Base-by-base conservation (phyloP, 148 eudicot genomes). In the Cornus kousa region DNA sequence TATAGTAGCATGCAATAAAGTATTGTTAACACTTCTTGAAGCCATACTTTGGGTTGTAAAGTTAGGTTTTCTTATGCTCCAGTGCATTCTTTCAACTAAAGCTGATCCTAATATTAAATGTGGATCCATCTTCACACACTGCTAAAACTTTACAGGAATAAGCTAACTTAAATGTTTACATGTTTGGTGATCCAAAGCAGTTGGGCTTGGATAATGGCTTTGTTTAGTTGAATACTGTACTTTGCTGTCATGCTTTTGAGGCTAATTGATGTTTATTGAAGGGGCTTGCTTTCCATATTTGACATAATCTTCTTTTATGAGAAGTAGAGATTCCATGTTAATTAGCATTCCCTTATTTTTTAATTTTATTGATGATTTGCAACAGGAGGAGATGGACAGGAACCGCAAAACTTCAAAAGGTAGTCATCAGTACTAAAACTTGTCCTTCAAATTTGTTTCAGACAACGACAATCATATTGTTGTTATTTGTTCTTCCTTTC, bases 321-420 rank as follows among this genome's bases (percentile, higher is more conserved):
- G 23, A 17, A 62, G 66, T 62, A 62, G 9, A 62, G 9, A 62
- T 70, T 13, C 43, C 65, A 5, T 76, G 24, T 23, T 24, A 67
- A 67, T 72, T 48, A 43, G 32, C 10, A 71, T 48, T 28, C 69
- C 57, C 46, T 71, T 53, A 33, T 1, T 39, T 37, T 39, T 22
- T 28, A 9, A 33, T 48, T 46, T 68, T 14, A 22, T 81, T 78
- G 83, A 76, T 84, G 43, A 78, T 82, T 72, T 82, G 46, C 79
- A 72, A 60, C 94, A 95, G 98, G 98, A 94, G 84, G 94, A 87
- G 88, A 90, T 95, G 97, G 88, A 85, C 82, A 90, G 74, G 83
- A 92, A 93, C 62, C 85, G 86, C 73, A 93, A 89, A 86, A 67
- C 79, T 68, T 82, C 89, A 68, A 74, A 94, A 87, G 98, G 98